Base-by-base conservation (phyloP, 2,329 filamentous ascomycete genomes). In the Botryosphaeria dothidea region DNA sequence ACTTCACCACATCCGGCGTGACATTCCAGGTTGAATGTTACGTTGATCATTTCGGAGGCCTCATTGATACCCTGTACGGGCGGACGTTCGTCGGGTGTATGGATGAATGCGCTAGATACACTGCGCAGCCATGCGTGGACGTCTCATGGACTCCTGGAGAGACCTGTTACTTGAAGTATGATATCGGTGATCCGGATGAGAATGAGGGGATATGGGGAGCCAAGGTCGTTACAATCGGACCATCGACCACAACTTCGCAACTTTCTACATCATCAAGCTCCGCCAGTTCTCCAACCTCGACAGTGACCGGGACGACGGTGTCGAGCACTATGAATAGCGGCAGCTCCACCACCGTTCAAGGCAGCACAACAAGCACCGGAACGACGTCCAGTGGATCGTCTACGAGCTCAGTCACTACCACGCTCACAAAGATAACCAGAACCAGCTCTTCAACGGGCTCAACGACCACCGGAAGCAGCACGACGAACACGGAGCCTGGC, bases 131-230 rank as follows among this genome's bases (percentile, higher is more conserved):
- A 21, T 52, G 60, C 36, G 25, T 51, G 15, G 60, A 63, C 27
- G 19, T 63, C 6, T 36, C 60, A 11, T 63, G 36, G 29, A 23
- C 19, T n/a, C 43, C 27, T 51, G 43, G 43, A 13, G n/a, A 25
- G 17, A 51, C 43, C 19, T 63, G 60, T 46, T 63, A 63, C 31
- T 29, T 52, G 17, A 63, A 54, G 34, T 38, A 52, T 3, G 45
- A 48, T 4, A 17, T 52, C 3, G 49, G 49, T 4, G 29, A 21
- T 11, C 8, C 25, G 15, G 4, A 8, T 4, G 15, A 13, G n/a
- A 21, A 51, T 21, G 48, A 51, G 8, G 23, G 8, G 15, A 51
- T 51, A 13, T 51, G 48, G 48, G 48, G 48, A 17, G 48, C 25
- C 6, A 17, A 3, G 4, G 25, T 51, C 17, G 29, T 56, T n/a